Conservation (phyloP, 2,329 filamentous ascomycete species). For the Acrocalymma vagum region DNA sequence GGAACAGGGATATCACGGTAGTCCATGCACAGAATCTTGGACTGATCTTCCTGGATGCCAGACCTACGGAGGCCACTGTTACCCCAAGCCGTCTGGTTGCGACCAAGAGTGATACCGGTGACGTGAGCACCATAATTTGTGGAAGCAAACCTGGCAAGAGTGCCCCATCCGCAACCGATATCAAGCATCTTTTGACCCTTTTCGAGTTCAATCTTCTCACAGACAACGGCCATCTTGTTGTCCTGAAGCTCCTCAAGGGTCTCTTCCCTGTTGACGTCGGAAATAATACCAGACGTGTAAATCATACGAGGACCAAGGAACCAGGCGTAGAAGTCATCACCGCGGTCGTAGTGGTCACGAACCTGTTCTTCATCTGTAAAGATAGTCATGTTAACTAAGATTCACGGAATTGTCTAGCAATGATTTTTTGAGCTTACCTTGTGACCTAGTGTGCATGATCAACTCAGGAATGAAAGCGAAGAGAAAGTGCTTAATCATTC, state of each 20-base stretch:
- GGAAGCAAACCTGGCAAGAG: conserved; percentile 90
- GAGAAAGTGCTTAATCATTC: conserved; percentile 88
- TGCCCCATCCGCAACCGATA: conserved; percentile 98
- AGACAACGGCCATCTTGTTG: conserved; percentile 95
- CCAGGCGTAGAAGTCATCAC: conserved; percentile 98
- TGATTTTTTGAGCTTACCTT: conserved; percentile 65
- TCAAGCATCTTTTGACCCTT: conserved; percentile 85
- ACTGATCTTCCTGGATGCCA: conserved; percentile 86
- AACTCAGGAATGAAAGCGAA: conserved; percentile 88
- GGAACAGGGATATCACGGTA: conserved; percentile 92
- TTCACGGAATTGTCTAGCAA: neutral
- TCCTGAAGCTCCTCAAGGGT: conserved; percentile 94
- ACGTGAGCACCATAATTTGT: conserved; percentile 88
- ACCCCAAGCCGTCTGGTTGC: conserved; percentile 97
- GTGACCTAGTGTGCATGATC: conserved; percentile 89
- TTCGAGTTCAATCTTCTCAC: conserved; percentile 91
- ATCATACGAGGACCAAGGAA: conserved; percentile 99
- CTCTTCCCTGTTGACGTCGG: conserved; percentile 87
- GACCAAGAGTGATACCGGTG: conserved; percentile 91
- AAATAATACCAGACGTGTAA: conserved; percentile 95
- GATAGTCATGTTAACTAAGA: conserved; percentile 31
- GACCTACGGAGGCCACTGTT: conserved; percentile 86
- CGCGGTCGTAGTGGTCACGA: conserved; percentile 95
- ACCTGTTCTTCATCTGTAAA: conserved; percentile 91
- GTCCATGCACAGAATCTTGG: conserved; percentile 92